A percentile compares a stretch with the other conserved stretches of the same genome.
Evolutionary conservation across 1,139 yeast genomes (phyloP).

Genomic region (Yamadazyma conglobata): DNA sequence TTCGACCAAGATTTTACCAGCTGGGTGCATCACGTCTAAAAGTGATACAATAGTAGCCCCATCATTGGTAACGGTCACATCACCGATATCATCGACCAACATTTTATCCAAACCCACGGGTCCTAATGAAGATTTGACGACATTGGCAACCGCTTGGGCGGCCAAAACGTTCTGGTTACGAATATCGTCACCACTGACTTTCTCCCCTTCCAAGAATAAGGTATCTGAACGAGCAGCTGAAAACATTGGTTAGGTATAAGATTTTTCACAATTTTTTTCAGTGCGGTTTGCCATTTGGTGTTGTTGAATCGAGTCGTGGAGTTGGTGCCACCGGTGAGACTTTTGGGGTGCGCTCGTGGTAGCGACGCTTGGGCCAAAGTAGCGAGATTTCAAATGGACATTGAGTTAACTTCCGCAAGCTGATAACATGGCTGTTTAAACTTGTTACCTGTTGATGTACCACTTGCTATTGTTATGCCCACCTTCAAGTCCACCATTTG

Average conservation of each 20-base stretch:
- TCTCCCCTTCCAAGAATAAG: slow-evolving; percentile 91
- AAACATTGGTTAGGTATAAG: slow-evolving; percentile 32
- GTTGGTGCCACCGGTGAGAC: too few relatives aligned
- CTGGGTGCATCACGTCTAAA: slow-evolving; percentile 97
- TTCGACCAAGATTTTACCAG: slow-evolving; percentile 94
- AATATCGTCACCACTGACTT: slow-evolving; percentile 92
- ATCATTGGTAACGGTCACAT: slow-evolving; percentile 97
- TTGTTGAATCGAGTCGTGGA: too few relatives aligned
- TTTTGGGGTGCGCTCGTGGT: too few relatives aligned
- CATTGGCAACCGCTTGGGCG: slow-evolving; percentile 95
- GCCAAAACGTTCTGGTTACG: slow-evolving; percentile 96
- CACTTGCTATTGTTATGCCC: too few relatives aligned
- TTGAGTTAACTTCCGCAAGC: too few relatives aligned
- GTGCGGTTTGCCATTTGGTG: too few relatives aligned
- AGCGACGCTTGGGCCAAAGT: too few relatives aligned
- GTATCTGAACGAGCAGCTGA: slow-evolving; percentile 84
- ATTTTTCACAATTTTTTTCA: slow-evolving; percentile 2
- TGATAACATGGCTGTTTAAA: too few relatives aligned
- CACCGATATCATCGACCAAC: slow-evolving; percentile 99
- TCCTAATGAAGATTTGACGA: slow-evolving; percentile 93
- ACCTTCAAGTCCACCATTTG: too few relatives aligned
- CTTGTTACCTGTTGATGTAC: too few relatives aligned
- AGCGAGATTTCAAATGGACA: too few relatives aligned
- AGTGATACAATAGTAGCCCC: slow-evolving; percentile 94
- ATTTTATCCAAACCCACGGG: slow-evolving; percentile 98